phyloP scores from a whole-genome alignment of 2,329 filamentous ascomycete genomes.

The Sarocladium brachiariae region DNA sequence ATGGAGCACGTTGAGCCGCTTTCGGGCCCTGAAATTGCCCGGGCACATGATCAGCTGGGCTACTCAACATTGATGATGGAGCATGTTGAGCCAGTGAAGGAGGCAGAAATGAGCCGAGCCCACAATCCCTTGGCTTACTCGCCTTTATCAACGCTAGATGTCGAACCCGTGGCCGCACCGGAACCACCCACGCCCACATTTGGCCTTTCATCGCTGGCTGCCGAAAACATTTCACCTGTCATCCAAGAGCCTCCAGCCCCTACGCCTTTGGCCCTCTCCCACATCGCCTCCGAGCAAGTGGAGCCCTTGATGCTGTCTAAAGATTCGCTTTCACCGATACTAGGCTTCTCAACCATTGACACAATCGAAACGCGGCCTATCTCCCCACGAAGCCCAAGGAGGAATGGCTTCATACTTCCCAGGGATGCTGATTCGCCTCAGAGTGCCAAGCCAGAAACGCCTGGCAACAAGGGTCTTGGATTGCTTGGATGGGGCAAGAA shows the following conservation, averaged over 20 bases:
- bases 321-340: conserved; percentile 17
- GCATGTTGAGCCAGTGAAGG: conserved; percentile 23
- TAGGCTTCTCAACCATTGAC: conserved; percentile 38
- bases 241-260: conserved; percentile 15
- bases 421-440: conserved; percentile 25
- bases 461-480: conserved; percentile 27
- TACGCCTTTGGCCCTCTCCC: conserved; percentile 27
- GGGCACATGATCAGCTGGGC: conserved; percentile 10
- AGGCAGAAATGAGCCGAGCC: conserved; percentile 12
- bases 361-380: conserved; percentile 40
- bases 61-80: conserved; percentile 15
- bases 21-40: conserved; percentile 12
- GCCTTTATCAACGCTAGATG: conserved; percentile 14
- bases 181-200: conserved; percentile 14
- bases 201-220: conserved; percentile 18
- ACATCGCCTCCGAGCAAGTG: conserved; percentile 24
- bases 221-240: conserved; percentile 22
- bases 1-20: conserved; percentile 23
- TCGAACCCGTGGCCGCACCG: conserved; percentile 17
- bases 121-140: conserved; percentile 15
- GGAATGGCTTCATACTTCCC: conserved; percentile 51
- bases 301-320: conserved; percentile 9
- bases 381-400: conserved; percentile 43
- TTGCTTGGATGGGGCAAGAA: conserved; percentile 36
- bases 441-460: conserved; percentile 28